phyloP scores from a whole-genome alignment of 2,329 filamentous ascomycete genomes.

The Microcyclospora tardicrescens region DNA sequence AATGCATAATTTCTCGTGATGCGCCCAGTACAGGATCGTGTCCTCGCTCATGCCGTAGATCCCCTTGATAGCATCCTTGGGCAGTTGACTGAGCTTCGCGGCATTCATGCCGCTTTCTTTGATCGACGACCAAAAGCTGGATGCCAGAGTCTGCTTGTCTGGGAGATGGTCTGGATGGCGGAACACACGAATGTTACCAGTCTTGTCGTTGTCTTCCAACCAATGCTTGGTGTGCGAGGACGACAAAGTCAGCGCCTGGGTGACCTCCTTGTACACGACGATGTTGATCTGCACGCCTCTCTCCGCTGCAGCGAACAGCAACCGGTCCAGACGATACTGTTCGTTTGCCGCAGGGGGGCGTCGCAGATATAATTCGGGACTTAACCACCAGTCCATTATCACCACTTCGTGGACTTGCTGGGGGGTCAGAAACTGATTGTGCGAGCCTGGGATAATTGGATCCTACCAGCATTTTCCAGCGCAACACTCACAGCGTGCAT shows the following conservation, averaged over 20 bases:
- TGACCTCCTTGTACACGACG: constrained; percentile 78
- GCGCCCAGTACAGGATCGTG: constrained; percentile 79
- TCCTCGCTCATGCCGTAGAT: constrained; percentile 73
- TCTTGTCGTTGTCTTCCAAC: constrained; percentile 55
- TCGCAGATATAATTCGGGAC: constrained; percentile 75
- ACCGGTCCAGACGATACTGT: constrained; percentile 68
- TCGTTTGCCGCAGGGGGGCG: constrained; percentile 71
- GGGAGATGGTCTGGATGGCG: constrained; percentile 80
- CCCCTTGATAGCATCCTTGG: constrained; percentile 59
- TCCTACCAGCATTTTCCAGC: constrained; percentile 61
- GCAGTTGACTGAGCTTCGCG: constrained; percentile 48
- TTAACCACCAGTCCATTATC: constrained; percentile 67
- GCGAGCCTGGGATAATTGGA: constrained; percentile 38
- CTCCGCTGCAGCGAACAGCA: constrained; percentile 70
- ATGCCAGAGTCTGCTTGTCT: constrained; percentile 53
- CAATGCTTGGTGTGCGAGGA: constrained; percentile 66
- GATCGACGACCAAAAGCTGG: constrained; percentile 42
- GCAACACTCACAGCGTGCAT: constrained; percentile 76
- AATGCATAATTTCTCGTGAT: constrained; percentile 82
- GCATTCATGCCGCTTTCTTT: constrained; percentile 44
- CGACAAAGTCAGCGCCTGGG: constrained; percentile 40
- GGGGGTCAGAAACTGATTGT: too few species aligned
- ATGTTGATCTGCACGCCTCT: constrained; percentile 73
- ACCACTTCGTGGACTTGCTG: constrained; percentile 44
- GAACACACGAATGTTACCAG: constrained; percentile 78